Evolutionary conservation across 352 stramenopile species (phyloP).

Genomic region (Phytophthora vignae): DNA sequence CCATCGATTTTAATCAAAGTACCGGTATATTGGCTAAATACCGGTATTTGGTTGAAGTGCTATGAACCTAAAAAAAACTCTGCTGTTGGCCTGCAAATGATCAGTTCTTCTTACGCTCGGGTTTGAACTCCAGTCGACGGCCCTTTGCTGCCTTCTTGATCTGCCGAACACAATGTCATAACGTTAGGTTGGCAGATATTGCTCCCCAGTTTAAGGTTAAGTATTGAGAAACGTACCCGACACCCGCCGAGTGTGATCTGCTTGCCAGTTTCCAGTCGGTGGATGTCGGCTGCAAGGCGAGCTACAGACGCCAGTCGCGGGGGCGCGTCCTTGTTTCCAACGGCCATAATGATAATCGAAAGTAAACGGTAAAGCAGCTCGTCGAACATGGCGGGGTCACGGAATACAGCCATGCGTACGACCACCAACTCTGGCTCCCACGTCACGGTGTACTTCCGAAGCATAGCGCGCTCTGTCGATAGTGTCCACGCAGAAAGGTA

Average conservation of each 20-base stretch:
- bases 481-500: slow-evolving; percentile 6
- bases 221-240: slow-evolving; percentile 45
- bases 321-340: slow-evolving; percentile 67
- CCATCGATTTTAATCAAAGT: not conserved
- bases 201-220: not conserved
- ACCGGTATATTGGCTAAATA: slow-evolving; percentile 7
- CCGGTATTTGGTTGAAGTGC: slow-evolving; percentile 6
- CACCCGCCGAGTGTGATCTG: slow-evolving; percentile 74
- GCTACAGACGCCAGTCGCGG: slow-evolving; percentile 66
- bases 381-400: slow-evolving; percentile 67
- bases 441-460: slow-evolving; percentile 53
- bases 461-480: slow-evolving; percentile 50
- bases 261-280: slow-evolving; percentile 65
- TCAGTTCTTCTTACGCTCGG: slow-evolving; percentile 32
- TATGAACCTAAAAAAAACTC: not conserved
- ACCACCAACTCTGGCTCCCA: slow-evolving; percentile 40
- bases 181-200: not conserved
- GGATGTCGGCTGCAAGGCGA: slow-evolving; percentile 54
- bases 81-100: not conserved
- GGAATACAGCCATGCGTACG: slow-evolving; percentile 48
- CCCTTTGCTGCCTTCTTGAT: slow-evolving; percentile 47
- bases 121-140: slow-evolving; percentile 42
- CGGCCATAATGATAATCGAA: slow-evolving; percentile 53
- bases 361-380: slow-evolving; percentile 74
- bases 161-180: slow-evolving; percentile 22